Conservation (phyloP, 768 basidiomycete genomes). For the Rhodocollybia butyracea region DNA sequence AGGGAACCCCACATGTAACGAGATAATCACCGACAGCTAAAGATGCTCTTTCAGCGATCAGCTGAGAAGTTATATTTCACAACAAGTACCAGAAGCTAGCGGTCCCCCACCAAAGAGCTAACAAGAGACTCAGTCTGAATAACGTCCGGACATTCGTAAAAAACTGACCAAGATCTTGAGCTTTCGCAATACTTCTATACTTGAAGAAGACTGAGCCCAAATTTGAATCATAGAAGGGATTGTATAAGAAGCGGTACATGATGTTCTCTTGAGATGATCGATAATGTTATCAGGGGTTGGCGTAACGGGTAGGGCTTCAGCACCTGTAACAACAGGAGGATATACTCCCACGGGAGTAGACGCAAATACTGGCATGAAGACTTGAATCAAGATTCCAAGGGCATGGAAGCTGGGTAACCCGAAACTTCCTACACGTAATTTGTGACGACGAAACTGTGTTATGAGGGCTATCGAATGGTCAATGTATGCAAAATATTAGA, state of each 20-base stretch:
- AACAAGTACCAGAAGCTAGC: too few species aligned
- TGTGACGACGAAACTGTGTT: constrained; percentile 2
- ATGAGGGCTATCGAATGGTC: not conserved
- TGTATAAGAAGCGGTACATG: constrained; percentile 18
- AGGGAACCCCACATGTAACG: constrained; percentile 29
- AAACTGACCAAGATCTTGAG: constrained; percentile 27
- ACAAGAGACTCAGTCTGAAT: not conserved
- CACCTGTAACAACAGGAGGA: constrained; percentile 21
- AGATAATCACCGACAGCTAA: constrained; percentile 32
- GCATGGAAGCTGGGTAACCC: constrained; percentile 30
- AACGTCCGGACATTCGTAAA: not conserved
- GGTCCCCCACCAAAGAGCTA: constrained; percentile 26
- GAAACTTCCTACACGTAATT: constrained; percentile 21
- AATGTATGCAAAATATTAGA: too few species aligned
- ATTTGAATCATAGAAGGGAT: constrained; percentile 29
- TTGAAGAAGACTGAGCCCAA: constrained; percentile 23
- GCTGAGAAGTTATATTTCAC: too few species aligned
- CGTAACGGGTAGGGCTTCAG: constrained; percentile 22
- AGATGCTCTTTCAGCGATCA: too few species aligned
- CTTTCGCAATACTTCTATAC: constrained; percentile 20
- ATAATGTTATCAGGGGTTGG: constrained; percentile 34
- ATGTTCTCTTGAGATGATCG: constrained; percentile 17
- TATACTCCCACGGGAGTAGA: constrained; percentile 18
- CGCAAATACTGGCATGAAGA: constrained; percentile 22
- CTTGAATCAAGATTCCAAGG: constrained; percentile 22